phyloP scores from a whole-genome alignment of 2,329 filamentous ascomycete genomes.

The Aspergillus uvarum region DNA sequence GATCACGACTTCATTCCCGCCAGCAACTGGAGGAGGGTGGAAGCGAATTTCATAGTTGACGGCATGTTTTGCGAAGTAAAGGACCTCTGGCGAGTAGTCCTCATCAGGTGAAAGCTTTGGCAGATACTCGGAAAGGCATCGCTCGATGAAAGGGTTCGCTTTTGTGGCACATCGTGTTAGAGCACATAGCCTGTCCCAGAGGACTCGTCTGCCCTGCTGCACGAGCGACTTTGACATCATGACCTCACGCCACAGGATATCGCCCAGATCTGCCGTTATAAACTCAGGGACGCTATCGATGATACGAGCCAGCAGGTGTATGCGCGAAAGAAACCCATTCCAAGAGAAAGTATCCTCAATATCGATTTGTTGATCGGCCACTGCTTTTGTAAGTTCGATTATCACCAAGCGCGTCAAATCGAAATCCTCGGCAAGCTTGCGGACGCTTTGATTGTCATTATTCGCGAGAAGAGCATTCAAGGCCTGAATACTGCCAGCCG shows the following conservation, averaged over 20 bases:
- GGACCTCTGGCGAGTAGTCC: slow-evolving; percentile 40
- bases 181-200: slow-evolving; percentile 66
- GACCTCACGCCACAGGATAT: slow-evolving; percentile 69
- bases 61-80: slow-evolving; percentile 45
- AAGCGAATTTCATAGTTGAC: slow-evolving; percentile 57
- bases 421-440: slow-evolving; percentile 59
- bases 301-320: slow-evolving; percentile 59
- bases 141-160: slow-evolving; percentile 44
- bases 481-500: slow-evolving; percentile 71
- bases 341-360: slow-evolving; percentile 41
- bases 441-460: slow-evolving; percentile 53
- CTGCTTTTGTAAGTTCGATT: slow-evolving; percentile 62
- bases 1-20: slow-evolving; percentile 42
- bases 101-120: slow-evolving; percentile 36
- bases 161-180: slow-evolving; percentile 30
- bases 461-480: slow-evolving; percentile 49
- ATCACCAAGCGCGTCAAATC: slow-evolving; percentile 62
- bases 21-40: slow-evolving; percentile 49
- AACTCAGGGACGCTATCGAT: slow-evolving; percentile 62
- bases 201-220: slow-evolving; percentile 61
- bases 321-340: slow-evolving; percentile 52
- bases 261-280: slow-evolving; percentile 62
- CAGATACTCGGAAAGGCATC: slow-evolving; percentile 45
- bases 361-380: slow-evolving; percentile 44
- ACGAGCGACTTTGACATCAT: slow-evolving; percentile 64